A percentile compares a stretch with the other conserved stretches of the same genome.
Evolutionary conservation across 2,329 filamentous ascomycete genomes (phyloP).

Genomic region (Dryadomyces quercivorus): DNA sequence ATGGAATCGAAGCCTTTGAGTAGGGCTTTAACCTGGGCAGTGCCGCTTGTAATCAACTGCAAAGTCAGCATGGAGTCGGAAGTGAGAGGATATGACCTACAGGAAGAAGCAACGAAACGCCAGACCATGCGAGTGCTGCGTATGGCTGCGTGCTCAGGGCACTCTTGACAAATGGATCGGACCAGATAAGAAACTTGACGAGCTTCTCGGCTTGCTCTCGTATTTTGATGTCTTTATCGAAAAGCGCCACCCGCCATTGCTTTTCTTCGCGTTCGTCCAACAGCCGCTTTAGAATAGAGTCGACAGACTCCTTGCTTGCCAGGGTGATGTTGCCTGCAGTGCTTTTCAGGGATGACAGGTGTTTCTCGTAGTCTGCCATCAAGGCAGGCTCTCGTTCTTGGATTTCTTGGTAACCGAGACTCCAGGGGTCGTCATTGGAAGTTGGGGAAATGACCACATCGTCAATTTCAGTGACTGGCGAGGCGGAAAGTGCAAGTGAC

Average conservation of each 20-base stretch:
- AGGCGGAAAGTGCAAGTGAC: no score
- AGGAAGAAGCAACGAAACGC: neutral
- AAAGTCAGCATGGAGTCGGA: neutral
- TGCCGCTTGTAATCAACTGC: neutral
- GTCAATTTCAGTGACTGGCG: no score
- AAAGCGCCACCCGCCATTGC: neutral
- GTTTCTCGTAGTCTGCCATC: neutral
- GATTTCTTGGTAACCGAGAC: no score
- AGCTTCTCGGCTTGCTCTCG: neutral
- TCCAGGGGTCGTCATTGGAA: no score
- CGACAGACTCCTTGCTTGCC: neutral
- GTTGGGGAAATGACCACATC: no score
- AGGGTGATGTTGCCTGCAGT: neutral
- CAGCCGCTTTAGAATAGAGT: neutral
- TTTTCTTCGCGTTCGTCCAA: neutral
- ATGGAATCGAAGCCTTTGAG: neutral
- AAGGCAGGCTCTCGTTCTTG: neutral
- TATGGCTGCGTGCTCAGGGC: neutral
- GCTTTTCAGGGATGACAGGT: neutral
- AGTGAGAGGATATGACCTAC: neutral
- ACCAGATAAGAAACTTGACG: neutral
- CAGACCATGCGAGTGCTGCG: neutral
- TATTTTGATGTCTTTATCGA: neutral
- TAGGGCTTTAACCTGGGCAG: neutral
- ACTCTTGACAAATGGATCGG: neutral